Percentiles rank a stretch among this genome's conserved stretches.
These are phyloP conservation scores for Dryadomyces quercivorus DNA, from an alignment of 2,329 filamentous ascomycete genomes.

Conservation along the genomic window DNA sequence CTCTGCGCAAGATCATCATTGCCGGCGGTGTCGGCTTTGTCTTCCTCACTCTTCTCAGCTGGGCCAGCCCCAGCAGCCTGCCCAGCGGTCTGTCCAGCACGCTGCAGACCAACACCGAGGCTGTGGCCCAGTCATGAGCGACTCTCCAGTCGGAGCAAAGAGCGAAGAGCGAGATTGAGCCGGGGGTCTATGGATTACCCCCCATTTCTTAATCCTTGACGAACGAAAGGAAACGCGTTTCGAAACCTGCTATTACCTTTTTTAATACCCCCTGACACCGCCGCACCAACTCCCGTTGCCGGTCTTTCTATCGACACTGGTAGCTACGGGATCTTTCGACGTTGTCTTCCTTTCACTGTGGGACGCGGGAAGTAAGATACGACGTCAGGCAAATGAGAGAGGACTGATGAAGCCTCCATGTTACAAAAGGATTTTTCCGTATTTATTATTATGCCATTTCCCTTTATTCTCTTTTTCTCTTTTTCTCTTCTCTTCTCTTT, in stretches of 20 bases:
- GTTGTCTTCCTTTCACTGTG: background rate
- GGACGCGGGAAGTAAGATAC: slow-evolving; percentile 5
- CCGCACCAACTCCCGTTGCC: background rate
- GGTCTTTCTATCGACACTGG: background rate
- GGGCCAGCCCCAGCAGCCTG: slow-evolving; percentile 6
- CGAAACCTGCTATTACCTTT: background rate
- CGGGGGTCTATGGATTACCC: no score
- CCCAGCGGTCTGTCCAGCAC: background rate
- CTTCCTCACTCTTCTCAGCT: slow-evolving; percentile 57
- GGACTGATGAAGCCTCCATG: background rate
- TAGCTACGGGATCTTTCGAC: background rate
- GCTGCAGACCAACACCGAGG: background rate
- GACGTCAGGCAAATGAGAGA: background rate
- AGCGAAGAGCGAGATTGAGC: no score
- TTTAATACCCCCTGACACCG: background rate
- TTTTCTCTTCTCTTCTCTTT: background rate
- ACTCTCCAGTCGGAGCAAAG: no score
- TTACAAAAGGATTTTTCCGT: slow-evolving; percentile 3
- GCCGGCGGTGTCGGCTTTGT: slow-evolving; percentile 49
- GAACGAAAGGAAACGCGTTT: background rate
- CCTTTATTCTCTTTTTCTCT: background rate
- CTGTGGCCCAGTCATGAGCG: slow-evolving; percentile 4
- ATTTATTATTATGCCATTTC: slow-evolving; percentile 7
- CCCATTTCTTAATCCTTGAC: no score
- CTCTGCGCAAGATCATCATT: slow-evolving; percentile 65